Base-by-base conservation (phyloP, 208 protist species). In the Endotrypanum monterogeii region DNA sequence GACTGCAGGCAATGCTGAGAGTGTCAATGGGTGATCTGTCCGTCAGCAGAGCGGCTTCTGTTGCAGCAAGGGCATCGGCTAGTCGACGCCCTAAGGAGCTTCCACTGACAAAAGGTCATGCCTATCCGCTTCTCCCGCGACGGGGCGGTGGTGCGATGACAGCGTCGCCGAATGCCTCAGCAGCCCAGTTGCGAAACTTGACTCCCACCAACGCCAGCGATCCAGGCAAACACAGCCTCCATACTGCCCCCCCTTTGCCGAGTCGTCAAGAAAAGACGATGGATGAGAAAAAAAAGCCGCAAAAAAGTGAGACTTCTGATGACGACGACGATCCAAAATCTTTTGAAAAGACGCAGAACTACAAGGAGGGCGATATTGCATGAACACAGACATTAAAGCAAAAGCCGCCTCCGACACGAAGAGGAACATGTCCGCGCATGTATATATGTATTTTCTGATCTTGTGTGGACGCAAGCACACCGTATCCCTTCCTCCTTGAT, bases 1-100 rank as follows among this genome's bases (percentile, higher is more conserved):
- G 88, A n/a, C 82, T 93, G n/a, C 85, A 83, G 32, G 72, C 67
- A 35, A 86, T 89, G 82, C 66, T 93, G 71, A 82, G 57, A 30
- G 57, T 81, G 51, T 87, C 88, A 25, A 87, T 90, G 83, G 48
- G 46, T 11, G 84, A 89, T 48, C 83, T 81, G 4, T 74, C 80
- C 32, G 75, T 85, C 51, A n/a, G 67, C 20, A 3, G 69, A 20
- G 50, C 62, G 48, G 9, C 65, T 25, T n/a, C 54, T 1, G 32
- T 46, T 12, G 48, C 66, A 6, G 50, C 12, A 37, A 18, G 23
- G 14, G 57, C 37, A 16, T 14, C 61, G 23, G 18, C 61, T 0
- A 9, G 16, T 32, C 39, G 63, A 23, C 23, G 28, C 63, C 5
- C n/a, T 25, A 12, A 5, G 4, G 25, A 23, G 44, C 63, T 54